Conservation (phyloP, 2,329 filamentous ascomycete genomes). For the Aspergillus puulaauensis region DNA sequence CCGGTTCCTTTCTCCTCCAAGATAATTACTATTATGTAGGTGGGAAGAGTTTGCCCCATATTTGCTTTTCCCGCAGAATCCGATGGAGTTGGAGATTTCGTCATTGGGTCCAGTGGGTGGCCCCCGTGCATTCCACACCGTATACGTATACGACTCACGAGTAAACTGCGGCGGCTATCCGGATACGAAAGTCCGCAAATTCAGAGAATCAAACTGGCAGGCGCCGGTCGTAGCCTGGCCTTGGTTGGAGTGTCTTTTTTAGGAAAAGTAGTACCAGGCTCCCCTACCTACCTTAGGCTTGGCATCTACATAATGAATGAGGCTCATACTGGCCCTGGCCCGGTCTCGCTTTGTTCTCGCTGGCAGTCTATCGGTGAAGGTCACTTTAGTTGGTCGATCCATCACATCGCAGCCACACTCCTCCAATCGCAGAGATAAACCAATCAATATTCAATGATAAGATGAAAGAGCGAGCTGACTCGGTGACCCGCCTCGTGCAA, state of each 20-base stretch:
- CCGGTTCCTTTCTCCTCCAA: not conserved
- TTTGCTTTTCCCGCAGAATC: not conserved
- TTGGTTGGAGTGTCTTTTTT: no score
- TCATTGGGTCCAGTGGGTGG: not conserved
- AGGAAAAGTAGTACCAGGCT: no score
- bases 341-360: not conserved
- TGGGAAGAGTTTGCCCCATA: not conserved
- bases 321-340: not conserved
- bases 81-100: not conserved
- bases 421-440: not conserved
- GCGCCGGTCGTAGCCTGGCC: no score
- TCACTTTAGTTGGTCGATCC: not conserved
- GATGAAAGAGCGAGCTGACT: not conserved
- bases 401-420: not conserved
- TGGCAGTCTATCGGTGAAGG: not conserved
- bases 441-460: not conserved
- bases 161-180: not conserved
- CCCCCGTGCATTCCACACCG: not conserved
- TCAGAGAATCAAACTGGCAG: not conserved
- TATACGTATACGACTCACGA: not conserved
- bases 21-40: no score
- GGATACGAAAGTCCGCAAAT: not conserved
- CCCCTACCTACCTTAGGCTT: not conserved
- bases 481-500: not conserved
- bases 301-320: not conserved